These are phyloP conservation scores for Betula pendula DNA, from an alignment of 306 rosid species.

Conservation along the genomic window DNA sequence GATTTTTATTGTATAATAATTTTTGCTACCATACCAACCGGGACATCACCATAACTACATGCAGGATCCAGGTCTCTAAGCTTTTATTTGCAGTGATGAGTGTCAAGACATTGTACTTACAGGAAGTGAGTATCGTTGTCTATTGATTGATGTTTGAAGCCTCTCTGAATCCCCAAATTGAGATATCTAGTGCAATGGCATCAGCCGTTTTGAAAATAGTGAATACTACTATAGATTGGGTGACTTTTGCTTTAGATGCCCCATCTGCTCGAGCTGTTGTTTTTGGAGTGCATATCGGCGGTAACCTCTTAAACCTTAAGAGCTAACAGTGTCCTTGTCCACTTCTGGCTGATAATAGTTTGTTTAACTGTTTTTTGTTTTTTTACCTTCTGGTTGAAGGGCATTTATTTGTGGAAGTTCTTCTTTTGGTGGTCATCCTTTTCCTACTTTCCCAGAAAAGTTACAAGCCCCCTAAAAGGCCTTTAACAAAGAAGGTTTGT, in stretches of 20 bases:
- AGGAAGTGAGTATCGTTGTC: not conserved
- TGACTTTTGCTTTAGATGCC: conserved; percentile 59
- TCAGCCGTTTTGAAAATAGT: conserved; percentile 44
- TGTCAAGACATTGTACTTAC: conserved; percentile 14
- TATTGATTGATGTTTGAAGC: conserved; percentile 39
- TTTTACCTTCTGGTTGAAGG: conserved; percentile 50
- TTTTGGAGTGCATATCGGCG: conserved; percentile 82
- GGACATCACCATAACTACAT: not conserved
- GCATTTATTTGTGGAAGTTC: conserved; percentile 78
- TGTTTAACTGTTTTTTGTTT: not conserved
- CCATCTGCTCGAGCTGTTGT: conserved; percentile 91
- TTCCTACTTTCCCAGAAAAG: conserved; percentile 91
- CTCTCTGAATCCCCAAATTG: conserved; percentile 23
- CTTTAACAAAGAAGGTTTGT: conserved; percentile 79
- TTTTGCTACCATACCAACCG: not conserved
- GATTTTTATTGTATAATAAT: not conserved
- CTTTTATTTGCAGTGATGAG: conserved; percentile 6
- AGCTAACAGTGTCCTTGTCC: not conserved
- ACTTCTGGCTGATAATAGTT: not conserved
- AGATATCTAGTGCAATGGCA: conserved; percentile 48
- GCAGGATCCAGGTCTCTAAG: conserved; percentile 29
- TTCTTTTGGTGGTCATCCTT: conserved; percentile 79
- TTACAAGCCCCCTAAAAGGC: conserved; percentile 96
- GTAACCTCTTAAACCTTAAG: conserved; percentile 42
- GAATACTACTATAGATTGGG: conserved; percentile 63